Evolutionary conservation across 2,329 filamentous ascomycete genomes (phyloP).

Genomic region (Coniochaeta ligniaria): DNA sequence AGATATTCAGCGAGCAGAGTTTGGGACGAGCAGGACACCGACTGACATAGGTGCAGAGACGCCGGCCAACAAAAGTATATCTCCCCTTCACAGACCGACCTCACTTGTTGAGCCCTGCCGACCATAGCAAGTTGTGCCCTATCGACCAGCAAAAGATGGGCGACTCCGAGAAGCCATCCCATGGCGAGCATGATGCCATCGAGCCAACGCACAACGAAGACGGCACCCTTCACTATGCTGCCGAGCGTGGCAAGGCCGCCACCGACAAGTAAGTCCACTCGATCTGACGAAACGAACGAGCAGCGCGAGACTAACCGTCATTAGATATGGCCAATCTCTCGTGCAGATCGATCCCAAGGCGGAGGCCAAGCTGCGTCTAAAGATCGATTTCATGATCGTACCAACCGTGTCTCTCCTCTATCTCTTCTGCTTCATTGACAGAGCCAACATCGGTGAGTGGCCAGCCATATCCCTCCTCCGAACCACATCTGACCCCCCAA

Average conservation of each 20-base stretch:
- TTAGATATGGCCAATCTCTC: constrained; percentile 39
- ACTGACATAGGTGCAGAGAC: background rate
- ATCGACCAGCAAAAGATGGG: background rate
- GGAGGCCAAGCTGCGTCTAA: constrained; percentile 48
- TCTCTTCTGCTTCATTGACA: constrained; percentile 64
- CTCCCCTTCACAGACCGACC: background rate
- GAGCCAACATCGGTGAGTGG: constrained; percentile 56
- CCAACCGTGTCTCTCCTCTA: constrained; percentile 59
- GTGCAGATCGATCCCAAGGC: constrained; percentile 47
- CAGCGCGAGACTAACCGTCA: constrained; percentile 1
- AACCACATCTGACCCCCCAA: background rate
- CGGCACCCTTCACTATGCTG: constrained; percentile 16
- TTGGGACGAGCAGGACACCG: background rate
- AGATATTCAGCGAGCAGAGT: background rate
- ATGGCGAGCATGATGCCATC: background rate
- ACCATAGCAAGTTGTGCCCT: no score
- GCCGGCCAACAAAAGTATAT: background rate
- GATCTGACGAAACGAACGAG: background rate
- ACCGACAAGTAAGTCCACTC: constrained; percentile 33
- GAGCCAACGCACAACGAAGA: background rate
- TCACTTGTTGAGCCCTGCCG: background rate
- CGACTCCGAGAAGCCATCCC: background rate
- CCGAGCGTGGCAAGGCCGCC: constrained; percentile 34
- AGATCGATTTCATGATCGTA: constrained; percentile 56
- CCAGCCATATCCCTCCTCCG: background rate